Conservation (phyloP, 2,329 filamentous ascomycete genomes). For the Cytospora paraplurivora region DNA sequence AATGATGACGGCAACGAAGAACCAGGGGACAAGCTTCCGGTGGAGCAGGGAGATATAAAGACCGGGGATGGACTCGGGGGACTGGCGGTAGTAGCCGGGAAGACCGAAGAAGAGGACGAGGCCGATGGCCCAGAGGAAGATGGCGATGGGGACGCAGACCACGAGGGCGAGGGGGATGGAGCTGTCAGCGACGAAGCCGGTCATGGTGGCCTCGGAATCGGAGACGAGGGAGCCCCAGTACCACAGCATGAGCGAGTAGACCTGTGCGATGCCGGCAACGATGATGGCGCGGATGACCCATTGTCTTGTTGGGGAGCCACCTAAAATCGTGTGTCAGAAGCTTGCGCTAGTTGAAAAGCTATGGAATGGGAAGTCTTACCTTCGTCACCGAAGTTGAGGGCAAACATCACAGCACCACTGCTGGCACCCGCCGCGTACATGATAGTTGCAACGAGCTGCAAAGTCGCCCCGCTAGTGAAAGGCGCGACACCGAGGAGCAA, state of each 20-base stretch:
- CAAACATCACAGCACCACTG: slow-evolving; percentile 66
- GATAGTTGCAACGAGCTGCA: slow-evolving; percentile 62
- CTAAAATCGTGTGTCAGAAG: slow-evolving; percentile 34
- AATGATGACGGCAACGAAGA: slow-evolving; percentile 63
- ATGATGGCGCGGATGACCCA: slow-evolving; percentile 70
- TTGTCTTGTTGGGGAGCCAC: slow-evolving; percentile 62
- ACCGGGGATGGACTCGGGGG: slow-evolving; percentile 63
- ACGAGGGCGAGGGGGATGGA: slow-evolving; percentile 40
- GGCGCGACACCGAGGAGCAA: slow-evolving; percentile 63
- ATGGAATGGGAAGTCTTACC: slow-evolving; percentile 42
- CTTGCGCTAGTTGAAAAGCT: slow-evolving; percentile 54
- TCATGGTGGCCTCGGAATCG: slow-evolving; percentile 45
- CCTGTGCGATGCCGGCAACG: slow-evolving; percentile 68
- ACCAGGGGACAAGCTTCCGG: slow-evolving; percentile 70
- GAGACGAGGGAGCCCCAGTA: slow-evolving; percentile 65
- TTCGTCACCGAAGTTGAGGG: slow-evolving; percentile 67
- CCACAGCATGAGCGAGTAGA: slow-evolving; percentile 67
- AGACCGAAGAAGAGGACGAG: slow-evolving; percentile 61
- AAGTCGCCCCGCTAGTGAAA: slow-evolving; percentile 48
- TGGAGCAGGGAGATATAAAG: slow-evolving; percentile 65
- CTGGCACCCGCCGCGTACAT: slow-evolving; percentile 65
- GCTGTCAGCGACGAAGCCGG: slow-evolving; percentile 41
- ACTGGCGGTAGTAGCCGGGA: slow-evolving; percentile 67
- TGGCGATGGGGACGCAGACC: slow-evolving; percentile 59
- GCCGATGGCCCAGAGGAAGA: slow-evolving; percentile 60